Evolutionary conservation across 306 rosid genomes (phyloP).

Genomic region (Sindora glabra): DNA sequence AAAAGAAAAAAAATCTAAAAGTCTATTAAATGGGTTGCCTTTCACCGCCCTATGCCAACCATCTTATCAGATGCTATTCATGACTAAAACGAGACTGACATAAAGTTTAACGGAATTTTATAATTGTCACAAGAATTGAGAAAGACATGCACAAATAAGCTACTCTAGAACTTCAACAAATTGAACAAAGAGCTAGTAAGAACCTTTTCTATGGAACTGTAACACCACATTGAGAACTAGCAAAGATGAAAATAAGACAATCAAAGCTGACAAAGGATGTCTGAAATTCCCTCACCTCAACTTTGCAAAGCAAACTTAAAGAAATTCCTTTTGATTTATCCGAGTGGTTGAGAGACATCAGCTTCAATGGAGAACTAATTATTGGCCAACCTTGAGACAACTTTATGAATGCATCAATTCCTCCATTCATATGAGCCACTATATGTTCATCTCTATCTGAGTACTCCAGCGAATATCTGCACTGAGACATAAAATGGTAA

Average conservation of each 20-base stretch:
- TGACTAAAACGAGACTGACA: neutral
- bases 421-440: constrained; percentile 57
- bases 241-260: neutral
- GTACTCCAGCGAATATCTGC: constrained; percentile 59
- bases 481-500: constrained; percentile 6
- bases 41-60: too few relatives aligned
- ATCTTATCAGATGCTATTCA: neutral
- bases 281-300: constrained; percentile 45
- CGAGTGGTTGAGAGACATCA: constrained; percentile 52
- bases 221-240: neutral
- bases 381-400: constrained; percentile 72
- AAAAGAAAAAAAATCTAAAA: too few relatives aligned
- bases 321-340: constrained; percentile 44
- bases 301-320: constrained; percentile 47
- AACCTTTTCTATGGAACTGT: neutral
- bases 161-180: neutral
- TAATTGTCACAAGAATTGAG: constrained; percentile 5
- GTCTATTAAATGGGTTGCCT: too few relatives aligned
- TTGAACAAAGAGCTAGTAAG: neutral
- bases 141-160: neutral
- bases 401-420: constrained; percentile 60
- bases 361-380: constrained; percentile 53
- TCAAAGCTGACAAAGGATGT: neutral
- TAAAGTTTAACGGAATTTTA: neutral
- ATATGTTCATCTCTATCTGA: constrained; percentile 57